Evolutionary conservation across 2,329 filamentous ascomycete species (phyloP).

Genomic region (Intubia oerlemansii): DNA sequence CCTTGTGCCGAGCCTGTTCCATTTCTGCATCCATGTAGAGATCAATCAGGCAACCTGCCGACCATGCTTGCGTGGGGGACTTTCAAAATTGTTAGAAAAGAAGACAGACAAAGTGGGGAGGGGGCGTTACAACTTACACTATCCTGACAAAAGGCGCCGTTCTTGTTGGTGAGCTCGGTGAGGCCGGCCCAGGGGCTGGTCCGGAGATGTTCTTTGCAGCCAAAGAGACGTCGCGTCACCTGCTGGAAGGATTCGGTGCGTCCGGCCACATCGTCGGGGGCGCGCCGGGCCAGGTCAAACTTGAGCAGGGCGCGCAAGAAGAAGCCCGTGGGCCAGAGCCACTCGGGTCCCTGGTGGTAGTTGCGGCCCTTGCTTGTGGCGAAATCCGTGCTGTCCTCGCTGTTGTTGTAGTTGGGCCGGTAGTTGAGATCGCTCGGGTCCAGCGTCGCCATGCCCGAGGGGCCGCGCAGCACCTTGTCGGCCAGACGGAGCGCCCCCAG

Average conservation of each 20-base stretch:
- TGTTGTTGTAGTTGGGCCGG: slow-evolving; percentile 83
- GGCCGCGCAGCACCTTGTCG: slow-evolving; percentile 62
- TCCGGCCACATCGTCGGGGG: slow-evolving; percentile 33
- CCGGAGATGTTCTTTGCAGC: slow-evolving; percentile 68
- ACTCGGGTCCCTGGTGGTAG: slow-evolving; percentile 96
- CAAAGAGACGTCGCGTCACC: slow-evolving; percentile 60
- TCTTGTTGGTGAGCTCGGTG: slow-evolving; percentile 81
- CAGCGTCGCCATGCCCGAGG: slow-evolving; percentile 86
- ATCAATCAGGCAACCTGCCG: slow-evolving; percentile 81
- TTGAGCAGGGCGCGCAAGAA: slow-evolving; percentile 81
- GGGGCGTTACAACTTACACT: slow-evolving; percentile 59
- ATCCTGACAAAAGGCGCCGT: slow-evolving; percentile 64
- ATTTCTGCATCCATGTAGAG: slow-evolving; percentile 77
- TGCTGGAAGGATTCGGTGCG: slow-evolving; percentile 85
- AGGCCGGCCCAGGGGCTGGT: slow-evolving; percentile 75
- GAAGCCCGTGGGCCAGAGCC: slow-evolving; percentile 94
- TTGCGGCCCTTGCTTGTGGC: slow-evolving; percentile 85
- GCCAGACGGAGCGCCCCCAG: slow-evolving; percentile 60
- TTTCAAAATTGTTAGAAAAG: slow-evolving; percentile 20
- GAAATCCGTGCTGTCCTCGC: slow-evolving; percentile 80
- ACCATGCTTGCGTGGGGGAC: slow-evolving; percentile 94
- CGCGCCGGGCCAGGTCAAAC: slow-evolving; percentile 62
- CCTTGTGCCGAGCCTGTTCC: slow-evolving; percentile 17
- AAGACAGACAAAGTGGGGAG: no score
- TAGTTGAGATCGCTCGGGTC: slow-evolving; percentile 89